Conservation (phyloP, 768 basidiomycete species). For the Mycena vitilis region DNA sequence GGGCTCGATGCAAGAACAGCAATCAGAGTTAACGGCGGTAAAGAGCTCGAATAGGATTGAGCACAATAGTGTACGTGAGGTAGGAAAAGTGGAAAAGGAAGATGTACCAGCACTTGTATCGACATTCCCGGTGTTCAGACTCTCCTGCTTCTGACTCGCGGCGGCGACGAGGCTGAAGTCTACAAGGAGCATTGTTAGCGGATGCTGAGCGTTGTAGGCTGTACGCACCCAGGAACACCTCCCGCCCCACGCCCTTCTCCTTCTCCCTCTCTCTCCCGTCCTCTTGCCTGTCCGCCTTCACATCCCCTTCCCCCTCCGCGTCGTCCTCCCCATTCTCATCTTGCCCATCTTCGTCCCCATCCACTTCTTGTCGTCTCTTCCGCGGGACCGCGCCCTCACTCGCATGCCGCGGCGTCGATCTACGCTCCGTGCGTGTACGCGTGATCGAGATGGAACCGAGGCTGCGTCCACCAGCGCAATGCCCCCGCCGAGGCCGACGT, state of each 20-base stretch:
- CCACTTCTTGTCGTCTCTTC: too few species aligned
- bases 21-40: too few species aligned
- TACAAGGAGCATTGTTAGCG: neutral
- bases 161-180: neutral
- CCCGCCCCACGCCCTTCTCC: slow-evolving; percentile 1
- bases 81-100: neutral
- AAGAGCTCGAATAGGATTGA: too few species aligned
- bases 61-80: neutral
- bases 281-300: too few species aligned
- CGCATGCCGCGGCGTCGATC: neutral
- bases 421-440: neutral
- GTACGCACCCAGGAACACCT: neutral
- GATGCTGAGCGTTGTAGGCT: neutral
- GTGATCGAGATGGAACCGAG: neutral
- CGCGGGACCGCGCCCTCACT: too few species aligned
- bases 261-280: neutral
- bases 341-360: neutral
- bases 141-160: neutral
- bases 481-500: slow-evolving; percentile 5
- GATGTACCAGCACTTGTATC: neutral
- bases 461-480: neutral
- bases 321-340: neutral
- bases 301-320: too few species aligned
- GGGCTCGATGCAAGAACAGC: too few species aligned
- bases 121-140: neutral